Conservation (phyloP, 2,329 filamentous ascomycete species). For the Dryadomyces sulphureus region DNA sequence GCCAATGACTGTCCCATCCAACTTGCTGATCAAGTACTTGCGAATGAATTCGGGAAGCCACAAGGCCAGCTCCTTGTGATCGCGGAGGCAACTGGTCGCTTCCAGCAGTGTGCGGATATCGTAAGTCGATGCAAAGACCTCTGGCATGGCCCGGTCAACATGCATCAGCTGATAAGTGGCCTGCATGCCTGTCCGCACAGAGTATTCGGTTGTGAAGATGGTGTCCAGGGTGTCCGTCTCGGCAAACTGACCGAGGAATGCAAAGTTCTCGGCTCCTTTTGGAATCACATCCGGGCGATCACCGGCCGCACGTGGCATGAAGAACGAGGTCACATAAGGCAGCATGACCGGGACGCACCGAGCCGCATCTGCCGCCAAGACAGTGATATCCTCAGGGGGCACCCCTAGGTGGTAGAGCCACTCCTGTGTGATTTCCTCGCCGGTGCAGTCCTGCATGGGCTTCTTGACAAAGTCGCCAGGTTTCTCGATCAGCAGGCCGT, state of each 20-base stretch:
- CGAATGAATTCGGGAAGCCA: slow-evolving; percentile 11
- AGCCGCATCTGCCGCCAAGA: slow-evolving; percentile 13
- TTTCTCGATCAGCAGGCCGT: slow-evolving; percentile 21
- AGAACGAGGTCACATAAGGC: slow-evolving; percentile 23
- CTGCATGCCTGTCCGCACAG: slow-evolving; percentile 19
- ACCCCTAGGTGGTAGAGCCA: slow-evolving; percentile 22
- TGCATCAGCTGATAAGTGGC: slow-evolving; percentile 18
- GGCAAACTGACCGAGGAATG: slow-evolving; percentile 25
- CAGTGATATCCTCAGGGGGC: slow-evolving; percentile 14
- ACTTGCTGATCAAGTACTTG: slow-evolving; percentile 5
- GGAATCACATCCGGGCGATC: slow-evolving; percentile 25
- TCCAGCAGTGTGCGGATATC: slow-evolving; percentile 14
- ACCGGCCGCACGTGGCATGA: slow-evolving; percentile 18
- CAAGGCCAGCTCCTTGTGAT: slow-evolving; percentile 11
- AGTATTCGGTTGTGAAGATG: slow-evolving; percentile 24
- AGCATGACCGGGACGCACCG: slow-evolving; percentile 23
- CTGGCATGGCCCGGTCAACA: slow-evolving; percentile 15
- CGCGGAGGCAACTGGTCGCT: slow-evolving; percentile 10
- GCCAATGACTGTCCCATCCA: slow-evolving; percentile 10
- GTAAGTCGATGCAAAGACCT: slow-evolving; percentile 16
- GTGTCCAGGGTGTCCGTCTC: slow-evolving; percentile 22
- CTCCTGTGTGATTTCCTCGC: slow-evolving; percentile 24
- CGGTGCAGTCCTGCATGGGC: slow-evolving; percentile 24
- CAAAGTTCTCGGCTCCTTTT: slow-evolving; percentile 20
- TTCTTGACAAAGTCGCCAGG: slow-evolving; percentile 23